phyloP scores from a whole-genome alignment of 179 eudicot genomes.

The Beta lomatogona region DNA sequence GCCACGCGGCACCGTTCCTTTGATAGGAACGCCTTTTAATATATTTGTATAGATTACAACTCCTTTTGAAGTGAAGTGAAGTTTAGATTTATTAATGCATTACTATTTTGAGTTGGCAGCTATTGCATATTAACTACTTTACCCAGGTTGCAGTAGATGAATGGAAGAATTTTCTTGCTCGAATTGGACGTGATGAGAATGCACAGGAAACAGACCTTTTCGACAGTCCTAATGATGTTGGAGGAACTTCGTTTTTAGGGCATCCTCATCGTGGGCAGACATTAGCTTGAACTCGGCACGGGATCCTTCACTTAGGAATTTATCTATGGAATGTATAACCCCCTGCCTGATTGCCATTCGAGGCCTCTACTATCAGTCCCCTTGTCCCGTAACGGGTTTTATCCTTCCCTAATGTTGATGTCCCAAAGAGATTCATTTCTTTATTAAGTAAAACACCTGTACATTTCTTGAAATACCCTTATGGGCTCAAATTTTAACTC shows the following conservation, averaged over 20 bases:
- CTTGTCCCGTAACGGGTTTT: no score
- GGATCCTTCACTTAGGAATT: background rate
- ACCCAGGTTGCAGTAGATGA: slow-evolving; percentile 57
- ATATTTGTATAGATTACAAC: background rate
- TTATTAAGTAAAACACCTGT: no score
- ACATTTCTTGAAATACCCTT: no score
- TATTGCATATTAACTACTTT: background rate
- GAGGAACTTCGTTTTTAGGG: slow-evolving; percentile 98
- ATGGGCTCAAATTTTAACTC: no score
- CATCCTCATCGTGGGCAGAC: slow-evolving; percentile 98
- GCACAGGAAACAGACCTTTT: slow-evolving; percentile 73
- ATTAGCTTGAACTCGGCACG: no score
- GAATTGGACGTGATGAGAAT: slow-evolving; percentile 92
- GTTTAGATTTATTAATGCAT: background rate
- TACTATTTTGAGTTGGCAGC: background rate
- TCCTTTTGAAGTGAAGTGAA: background rate
- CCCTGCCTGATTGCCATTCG: background rate
- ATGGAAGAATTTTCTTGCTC: slow-evolving; percentile 94
- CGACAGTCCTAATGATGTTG: slow-evolving; percentile 71
- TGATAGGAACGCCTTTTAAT: no score
- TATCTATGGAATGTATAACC: background rate
- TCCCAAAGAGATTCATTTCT: no score
- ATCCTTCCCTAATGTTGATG: no score
- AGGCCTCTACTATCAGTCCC: no score
- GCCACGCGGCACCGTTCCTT: no score